Evolutionary conservation across 2,329 filamentous ascomycete genomes (phyloP).

Genomic region (Aspergillus unguis): DNA sequence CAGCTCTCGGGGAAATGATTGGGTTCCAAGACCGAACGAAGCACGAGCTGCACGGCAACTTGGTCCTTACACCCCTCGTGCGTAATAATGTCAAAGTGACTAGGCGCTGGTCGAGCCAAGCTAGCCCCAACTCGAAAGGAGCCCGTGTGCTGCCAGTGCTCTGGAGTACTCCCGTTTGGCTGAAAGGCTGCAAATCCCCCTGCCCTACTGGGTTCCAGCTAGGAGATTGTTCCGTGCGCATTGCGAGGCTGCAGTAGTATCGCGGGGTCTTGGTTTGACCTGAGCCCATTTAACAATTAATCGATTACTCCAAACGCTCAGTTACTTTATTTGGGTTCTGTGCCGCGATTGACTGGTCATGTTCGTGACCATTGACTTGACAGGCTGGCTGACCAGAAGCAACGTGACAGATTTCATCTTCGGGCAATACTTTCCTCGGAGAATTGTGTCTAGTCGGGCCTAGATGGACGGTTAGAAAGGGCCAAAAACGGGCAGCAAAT

Average conservation of each 20-base stretch:
- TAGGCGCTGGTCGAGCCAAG: slow-evolving; percentile 1
- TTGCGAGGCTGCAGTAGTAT: slow-evolving; percentile 6
- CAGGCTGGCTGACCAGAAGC: slow-evolving; percentile 12
- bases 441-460: slow-evolving; percentile 10
- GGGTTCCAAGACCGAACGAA: not conserved
- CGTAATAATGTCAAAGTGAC: not conserved
- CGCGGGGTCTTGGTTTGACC: slow-evolving; percentile 7
- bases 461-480: slow-evolving; percentile 9
- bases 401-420: slow-evolving; percentile 14
- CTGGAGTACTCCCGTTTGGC: slow-evolving; percentile 22
- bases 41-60: slow-evolving; percentile 2
- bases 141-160: slow-evolving; percentile 13
- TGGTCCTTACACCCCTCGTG: slow-evolving; percentile 5
- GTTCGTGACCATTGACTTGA: slow-evolving; percentile 4
- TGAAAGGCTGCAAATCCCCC: slow-evolving; percentile 14
- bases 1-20: slow-evolving; percentile 3
- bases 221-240: slow-evolving; percentile 12
- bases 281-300: slow-evolving; percentile 1
- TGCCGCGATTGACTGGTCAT: not conserved
- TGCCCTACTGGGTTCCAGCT: slow-evolving; percentile 13
- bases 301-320: not conserved
- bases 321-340: not conserved
- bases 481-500: not conserved
- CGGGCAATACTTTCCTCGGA: slow-evolving; percentile 14
- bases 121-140: slow-evolving; percentile 6